Evolutionary conservation across 192 early-diverging fungal genomes (phyloP), one percentile per base, ranked within the genome.

Genomic region (Linnemannia exigua): DNA sequence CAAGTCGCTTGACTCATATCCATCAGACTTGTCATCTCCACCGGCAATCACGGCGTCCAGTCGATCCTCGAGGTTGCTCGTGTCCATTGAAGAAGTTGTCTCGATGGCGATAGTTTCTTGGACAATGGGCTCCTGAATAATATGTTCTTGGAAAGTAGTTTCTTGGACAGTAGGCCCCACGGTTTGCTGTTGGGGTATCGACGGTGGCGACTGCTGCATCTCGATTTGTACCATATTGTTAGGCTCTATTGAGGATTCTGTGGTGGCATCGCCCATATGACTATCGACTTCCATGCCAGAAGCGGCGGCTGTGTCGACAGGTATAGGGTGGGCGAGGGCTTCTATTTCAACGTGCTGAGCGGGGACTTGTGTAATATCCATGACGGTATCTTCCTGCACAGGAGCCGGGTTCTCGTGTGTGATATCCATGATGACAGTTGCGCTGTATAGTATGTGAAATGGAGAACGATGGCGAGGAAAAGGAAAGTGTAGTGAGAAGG

Each of bases 1-100:
- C 5, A 90, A 70, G 51, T 90, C 89, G 38, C 89, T 90, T 22
- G 88, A 88, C 52, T 90, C 88, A 48, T 90, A 90, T 25, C 84
- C 89, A 14, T 76, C 87, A 28, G 52, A 79, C 17, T 76, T 87
- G 20, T 58, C 36, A 16, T 63, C 74, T 33, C 70, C 36, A 11
- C 76, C 82, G 5, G 85, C 81, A 80, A 90, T 38, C 35, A 75
- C 86, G 38, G 77, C 74, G 61, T 90, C 86, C 5, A 90, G 61
- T 33, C 72, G 71, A n/a, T 88, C 89, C n/a, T 77, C 81, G 7
- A 68, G 20, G 28, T 31, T 68, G 36, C 38, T 54, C 1, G 61
- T n/a, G 47, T 46, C 58, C 47, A 31, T 15, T 5, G 74, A 12
- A 22, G 31, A 11, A 67, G 75, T 33, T 2, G 51, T 19, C 38